Base-by-base conservation (phyloP, 2,329 filamentous ascomycete genomes). In the Tolypocladium inflatum region DNA sequence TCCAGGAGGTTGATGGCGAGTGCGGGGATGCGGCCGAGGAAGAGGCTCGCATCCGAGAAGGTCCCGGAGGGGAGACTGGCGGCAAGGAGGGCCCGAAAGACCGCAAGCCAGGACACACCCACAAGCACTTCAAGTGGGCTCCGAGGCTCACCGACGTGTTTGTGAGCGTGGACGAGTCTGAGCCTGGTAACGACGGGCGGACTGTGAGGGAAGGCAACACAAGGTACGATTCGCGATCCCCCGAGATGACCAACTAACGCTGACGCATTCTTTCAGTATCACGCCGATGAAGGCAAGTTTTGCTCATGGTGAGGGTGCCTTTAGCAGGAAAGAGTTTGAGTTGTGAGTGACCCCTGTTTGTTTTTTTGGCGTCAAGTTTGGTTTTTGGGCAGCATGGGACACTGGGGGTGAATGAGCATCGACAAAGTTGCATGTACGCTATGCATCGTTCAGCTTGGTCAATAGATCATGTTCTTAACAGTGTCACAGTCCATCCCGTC, bases 51-150 rank as follows among this genome's bases (percentile, higher is more conserved):
- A 87, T 96, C 62, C 82, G 91, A 53, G 83, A 88, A 68, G 82
- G 81, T 23, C 82, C 86, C 58, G 78, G 79, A 26, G 76, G 76
- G 4, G 75, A 76, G 63, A 76, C 76, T 55, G 74, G 73, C 52
- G 74, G 61, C 58, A 64, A 68, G 52, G 69, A 69, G 4, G 62
- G 58, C 13, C 57, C 59, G 45, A 66, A 30, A 10, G 19, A 35
- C 3, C 26, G 37, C 53, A n/a, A n/a, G 11, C 13, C 74, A 45
- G 75, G 80, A 37, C 86, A 91, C 70, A 81, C 78, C 58, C 90
- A 96, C 72, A 90, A 89, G 71, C 89, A 95, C 73, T 97, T 97
- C 79, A 95, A 93, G 74, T 97, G 94, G 94, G 85, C 89, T 54
- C 94, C 93, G 2, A 84, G 84, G 62, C 94, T 97, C 73, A 80